Percentiles rank a stretch among this genome's conserved stretches.
phyloP scores from a whole-genome alignment of 1,284 basidiomycete genomes.

The Ustilago sp. region DNA sequence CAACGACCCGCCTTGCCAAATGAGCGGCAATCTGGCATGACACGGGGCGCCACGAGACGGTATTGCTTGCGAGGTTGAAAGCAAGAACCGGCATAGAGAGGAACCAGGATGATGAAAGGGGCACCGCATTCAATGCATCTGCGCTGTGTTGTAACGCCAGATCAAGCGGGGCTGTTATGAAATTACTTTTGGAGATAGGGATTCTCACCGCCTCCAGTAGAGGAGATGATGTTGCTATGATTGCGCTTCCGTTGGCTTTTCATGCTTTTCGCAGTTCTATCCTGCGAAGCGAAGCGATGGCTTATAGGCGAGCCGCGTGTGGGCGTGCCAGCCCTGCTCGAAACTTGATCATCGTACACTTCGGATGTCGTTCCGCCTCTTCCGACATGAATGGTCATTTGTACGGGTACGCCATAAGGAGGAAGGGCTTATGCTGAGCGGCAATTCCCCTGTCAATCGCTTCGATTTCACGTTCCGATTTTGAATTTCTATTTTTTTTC shows the following conservation, averaged over 20 bases:
- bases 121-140: background rate
- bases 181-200: background rate
- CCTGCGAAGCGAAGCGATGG: background rate
- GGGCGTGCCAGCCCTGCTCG: background rate
- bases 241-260: slow-evolving; percentile 1
- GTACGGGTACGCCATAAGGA: background rate
- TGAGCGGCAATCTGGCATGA: background rate
- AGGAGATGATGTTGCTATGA: background rate
- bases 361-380: slow-evolving; percentile 11
- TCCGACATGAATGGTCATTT: slow-evolving; percentile 12
- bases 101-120: background rate
- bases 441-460: background rate
- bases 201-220: background rate
- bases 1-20: background rate
- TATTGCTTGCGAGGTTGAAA: background rate
- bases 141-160: background rate
- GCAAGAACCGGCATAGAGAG: background rate
- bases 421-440: too few species aligned
- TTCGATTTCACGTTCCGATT: background rate
- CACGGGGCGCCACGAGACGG: background rate
- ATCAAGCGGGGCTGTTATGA: background rate
- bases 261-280: background rate
- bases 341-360: background rate
- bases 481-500: background rate
- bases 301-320: slow-evolving; percentile 6